phyloP scores from a whole-genome alignment of 148 eudicot genomes.

The Beta vulgaris region DNA sequence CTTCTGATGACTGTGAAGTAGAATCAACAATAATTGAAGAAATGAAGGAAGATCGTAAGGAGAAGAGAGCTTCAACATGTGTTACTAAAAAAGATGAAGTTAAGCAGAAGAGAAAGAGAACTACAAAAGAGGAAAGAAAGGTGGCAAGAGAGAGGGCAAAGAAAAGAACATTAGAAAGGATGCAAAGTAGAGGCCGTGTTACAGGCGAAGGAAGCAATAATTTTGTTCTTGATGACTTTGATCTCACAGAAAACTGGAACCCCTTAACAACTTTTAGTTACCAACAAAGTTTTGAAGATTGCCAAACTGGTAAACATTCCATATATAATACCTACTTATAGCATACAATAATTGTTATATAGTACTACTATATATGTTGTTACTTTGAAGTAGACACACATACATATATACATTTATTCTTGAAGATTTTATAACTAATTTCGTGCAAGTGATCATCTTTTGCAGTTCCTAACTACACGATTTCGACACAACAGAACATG shows the following conservation, averaged over 20 bases:
- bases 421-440: background rate
- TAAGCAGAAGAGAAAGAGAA: slow-evolving; percentile 14
- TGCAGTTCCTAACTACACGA: slow-evolving; percentile 25
- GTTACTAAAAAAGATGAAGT: slow-evolving; percentile 7
- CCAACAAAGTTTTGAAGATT: slow-evolving; percentile 23
- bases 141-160: slow-evolving; percentile 60
- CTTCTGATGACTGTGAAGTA: slow-evolving; percentile 44
- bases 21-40: slow-evolving; percentile 21
- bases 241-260: slow-evolving; percentile 19
- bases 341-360: background rate
- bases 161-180: slow-evolving; percentile 41
- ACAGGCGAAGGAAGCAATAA: background rate
- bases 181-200: background rate
- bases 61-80: slow-evolving; percentile 1
- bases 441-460: background rate
- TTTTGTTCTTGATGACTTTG: background rate
- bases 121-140: slow-evolving; percentile 40
- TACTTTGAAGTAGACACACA: background rate
- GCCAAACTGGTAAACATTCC: slow-evolving; percentile 13
- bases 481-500: slow-evolving; percentile 13
- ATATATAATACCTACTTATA: background rate
- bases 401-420: background rate
- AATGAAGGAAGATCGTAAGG: slow-evolving; percentile 5
- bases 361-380: background rate
- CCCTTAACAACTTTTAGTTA: slow-evolving; percentile 15